Evolutionary conservation across 768 basidiomycete species (phyloP).

Genomic region (Tephrocybe sp.): DNA sequence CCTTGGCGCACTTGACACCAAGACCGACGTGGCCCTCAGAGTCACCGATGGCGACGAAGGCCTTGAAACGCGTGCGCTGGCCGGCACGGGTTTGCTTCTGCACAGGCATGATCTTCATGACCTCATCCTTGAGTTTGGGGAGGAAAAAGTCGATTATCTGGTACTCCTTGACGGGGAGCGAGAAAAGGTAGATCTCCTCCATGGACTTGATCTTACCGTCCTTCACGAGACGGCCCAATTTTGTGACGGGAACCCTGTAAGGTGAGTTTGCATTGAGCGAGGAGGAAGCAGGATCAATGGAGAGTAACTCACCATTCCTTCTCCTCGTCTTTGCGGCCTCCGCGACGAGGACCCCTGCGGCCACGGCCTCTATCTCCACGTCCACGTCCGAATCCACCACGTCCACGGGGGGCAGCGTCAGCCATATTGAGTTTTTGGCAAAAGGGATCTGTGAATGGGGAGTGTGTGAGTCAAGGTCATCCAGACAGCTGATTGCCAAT

Average conservation of each 20-base stretch:
- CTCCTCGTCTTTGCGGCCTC: slow-evolving; percentile 98
- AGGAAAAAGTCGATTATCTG: slow-evolving; percentile 99
- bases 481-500: slow-evolving; percentile 39
- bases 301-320: slow-evolving; percentile 87
- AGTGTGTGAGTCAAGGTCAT: slow-evolving; percentile 38
- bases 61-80: slow-evolving; percentile 99
- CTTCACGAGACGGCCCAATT: slow-evolving; percentile 98
- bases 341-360: slow-evolving; percentile 88
- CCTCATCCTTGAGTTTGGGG: slow-evolving; percentile 98
- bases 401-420: slow-evolving; percentile 69
- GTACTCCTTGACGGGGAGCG: slow-evolving; percentile 98
- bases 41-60: slow-evolving; percentile 99
- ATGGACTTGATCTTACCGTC: slow-evolving; percentile 99
- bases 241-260: slow-evolving; percentile 92
- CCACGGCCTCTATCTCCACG: slow-evolving; percentile 91
- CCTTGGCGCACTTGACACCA: slow-evolving; percentile 99
- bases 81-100: slow-evolving; percentile 99
- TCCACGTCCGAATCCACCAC: slow-evolving; percentile 81
- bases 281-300: not conserved
- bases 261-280: slow-evolving; percentile 9
- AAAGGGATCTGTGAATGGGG: slow-evolving; percentile 16
- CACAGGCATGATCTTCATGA: slow-evolving; percentile 99
- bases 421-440: slow-evolving; percentile 58
- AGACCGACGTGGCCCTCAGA: slow-evolving; percentile 98
- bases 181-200: slow-evolving; percentile 99